Evolutionary conservation across 2,329 filamentous ascomycete species (phyloP).

Genomic region (Fusarium equiseti): DNA sequence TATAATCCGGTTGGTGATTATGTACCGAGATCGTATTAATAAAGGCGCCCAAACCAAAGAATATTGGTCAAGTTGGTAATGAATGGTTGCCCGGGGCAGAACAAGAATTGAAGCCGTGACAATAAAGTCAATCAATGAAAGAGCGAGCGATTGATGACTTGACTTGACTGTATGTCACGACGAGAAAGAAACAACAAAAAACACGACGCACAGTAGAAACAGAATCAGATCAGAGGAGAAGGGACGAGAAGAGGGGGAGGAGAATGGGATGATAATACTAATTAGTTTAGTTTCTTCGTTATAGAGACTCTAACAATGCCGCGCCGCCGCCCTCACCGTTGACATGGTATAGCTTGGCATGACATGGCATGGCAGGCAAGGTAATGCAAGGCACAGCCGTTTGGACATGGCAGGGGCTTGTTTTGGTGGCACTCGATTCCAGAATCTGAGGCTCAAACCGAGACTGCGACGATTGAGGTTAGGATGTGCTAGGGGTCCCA

Average conservation of each 20-base stretch:
- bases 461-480: constrained; percentile 42
- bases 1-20: not conserved
- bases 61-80: constrained; percentile 6
- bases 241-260: constrained; percentile 19
- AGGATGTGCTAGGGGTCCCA: constrained; percentile 29
- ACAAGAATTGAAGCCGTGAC: constrained; percentile 29
- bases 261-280: constrained; percentile 35
- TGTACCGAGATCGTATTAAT: constrained; percentile 17
- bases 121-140: constrained; percentile 23
- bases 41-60: constrained; percentile 11
- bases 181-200: constrained; percentile 19
- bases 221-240: constrained; percentile 28
- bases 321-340: constrained; percentile 24
- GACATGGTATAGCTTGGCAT: constrained; percentile 9
- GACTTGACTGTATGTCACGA: constrained; percentile 25
- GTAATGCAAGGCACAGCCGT: constrained; percentile 7
- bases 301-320: constrained; percentile 9
- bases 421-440: constrained; percentile 29
- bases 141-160: constrained; percentile 32
- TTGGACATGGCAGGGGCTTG: constrained; percentile 14
- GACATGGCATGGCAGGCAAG: not conserved
- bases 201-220: constrained; percentile 20
- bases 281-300: constrained; percentile 13
- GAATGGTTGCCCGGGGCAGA: constrained; percentile 44
- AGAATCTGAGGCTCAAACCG: constrained; percentile 47